Percentiles rank a stretch among this genome's conserved stretches.
Evolutionary conservation across 140 eudicot genomes (phyloP).

Genomic region (Ambrosia hybrid): DNA sequence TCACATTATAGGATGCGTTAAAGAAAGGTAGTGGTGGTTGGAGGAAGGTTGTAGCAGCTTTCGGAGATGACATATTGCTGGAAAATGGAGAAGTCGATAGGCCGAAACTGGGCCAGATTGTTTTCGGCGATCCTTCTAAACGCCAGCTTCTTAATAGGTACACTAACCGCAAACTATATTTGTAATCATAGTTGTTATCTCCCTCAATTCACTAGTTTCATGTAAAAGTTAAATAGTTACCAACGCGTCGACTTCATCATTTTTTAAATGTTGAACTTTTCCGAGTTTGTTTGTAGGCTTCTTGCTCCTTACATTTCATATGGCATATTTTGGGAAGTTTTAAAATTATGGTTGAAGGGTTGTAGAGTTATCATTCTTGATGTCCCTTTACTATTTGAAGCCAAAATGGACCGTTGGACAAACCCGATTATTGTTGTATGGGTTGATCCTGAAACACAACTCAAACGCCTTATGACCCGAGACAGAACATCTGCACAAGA

Average conservation of each 20-base stretch:
- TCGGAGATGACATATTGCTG: constrained; percentile 81
- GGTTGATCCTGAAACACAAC: constrained; percentile 87
- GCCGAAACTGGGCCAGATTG: constrained; percentile 71
- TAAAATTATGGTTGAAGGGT: constrained; percentile 88
- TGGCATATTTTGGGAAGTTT: constrained; percentile 69
- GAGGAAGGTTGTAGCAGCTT: constrained; percentile 83
- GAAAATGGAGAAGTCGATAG: constrained; percentile 85
- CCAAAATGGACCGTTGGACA: constrained; percentile 84
- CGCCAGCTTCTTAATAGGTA: constrained; percentile 92
- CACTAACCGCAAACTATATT: neutral
- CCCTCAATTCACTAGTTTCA: constrained; percentile 9
- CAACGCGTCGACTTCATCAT: too few relatives aligned
- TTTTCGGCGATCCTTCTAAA: constrained; percentile 71
- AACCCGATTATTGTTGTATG: constrained; percentile 78
- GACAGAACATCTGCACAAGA: constrained; percentile 73
- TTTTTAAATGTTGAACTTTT: neutral
- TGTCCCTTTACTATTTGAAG: constrained; percentile 81
- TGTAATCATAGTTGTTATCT: neutral
- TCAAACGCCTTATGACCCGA: constrained; percentile 71
- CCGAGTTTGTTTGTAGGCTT: constrained; percentile 49
- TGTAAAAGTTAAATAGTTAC: neutral
- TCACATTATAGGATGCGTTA: constrained; percentile 62
- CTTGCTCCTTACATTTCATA: constrained; percentile 87
- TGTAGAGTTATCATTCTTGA: constrained; percentile 65
- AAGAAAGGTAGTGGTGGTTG: constrained; percentile 92